A percentile compares a stretch with the other conserved stretches of the same genome.
These are phyloP conservation scores for Pezicula carpinea DNA, from an alignment of 2,329 filamentous ascomycete genomes.

Conservation along the genomic window DNA sequence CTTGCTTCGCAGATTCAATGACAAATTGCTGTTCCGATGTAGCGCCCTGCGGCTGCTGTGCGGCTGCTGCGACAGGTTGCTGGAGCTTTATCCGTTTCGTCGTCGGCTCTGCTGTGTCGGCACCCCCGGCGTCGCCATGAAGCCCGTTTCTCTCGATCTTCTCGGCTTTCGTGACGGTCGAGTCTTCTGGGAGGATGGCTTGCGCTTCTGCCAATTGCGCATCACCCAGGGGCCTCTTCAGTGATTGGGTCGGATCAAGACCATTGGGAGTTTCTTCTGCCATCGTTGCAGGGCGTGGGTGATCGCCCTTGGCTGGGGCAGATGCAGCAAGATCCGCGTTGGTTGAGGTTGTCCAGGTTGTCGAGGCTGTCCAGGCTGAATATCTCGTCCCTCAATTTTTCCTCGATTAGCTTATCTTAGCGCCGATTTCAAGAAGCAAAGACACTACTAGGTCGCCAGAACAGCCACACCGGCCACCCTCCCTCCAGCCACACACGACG, in stretches of 20 bases:
- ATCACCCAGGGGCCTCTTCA: constrained; percentile 21
- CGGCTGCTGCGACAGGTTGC: not conserved
- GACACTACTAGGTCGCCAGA: no score
- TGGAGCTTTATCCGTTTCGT: constrained; percentile 47
- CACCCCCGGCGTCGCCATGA: constrained; percentile 25
- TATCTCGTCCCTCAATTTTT: constrained; percentile 10
- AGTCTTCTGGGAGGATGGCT: constrained; percentile 22
- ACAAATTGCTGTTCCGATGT: not conserved
- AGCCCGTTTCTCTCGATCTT: constrained; percentile 21
- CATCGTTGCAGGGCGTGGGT: constrained; percentile 12
- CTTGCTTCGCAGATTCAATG: not conserved
- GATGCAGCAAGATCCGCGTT: no score
- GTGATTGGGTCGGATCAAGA: constrained; percentile 18
- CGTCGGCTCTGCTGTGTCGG: constrained; percentile 31
- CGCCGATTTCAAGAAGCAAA: constrained; percentile 6
- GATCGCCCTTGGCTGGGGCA: not conserved
- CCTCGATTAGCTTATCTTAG: constrained; percentile 22
- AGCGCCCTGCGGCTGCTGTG: not conserved
- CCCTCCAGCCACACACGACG: not conserved
- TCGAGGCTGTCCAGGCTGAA: constrained; percentile 2
- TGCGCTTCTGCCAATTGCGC: constrained; percentile 15
- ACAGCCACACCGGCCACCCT: not conserved
- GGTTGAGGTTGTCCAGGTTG: not conserved
- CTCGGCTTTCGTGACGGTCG: constrained; percentile 26
- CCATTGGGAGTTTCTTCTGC: constrained; percentile 12